Evolutionary conservation across 2,329 filamentous ascomycete species (phyloP), one percentile per base, ranked within the genome.

Genomic region (Fusarium acutatum): DNA sequence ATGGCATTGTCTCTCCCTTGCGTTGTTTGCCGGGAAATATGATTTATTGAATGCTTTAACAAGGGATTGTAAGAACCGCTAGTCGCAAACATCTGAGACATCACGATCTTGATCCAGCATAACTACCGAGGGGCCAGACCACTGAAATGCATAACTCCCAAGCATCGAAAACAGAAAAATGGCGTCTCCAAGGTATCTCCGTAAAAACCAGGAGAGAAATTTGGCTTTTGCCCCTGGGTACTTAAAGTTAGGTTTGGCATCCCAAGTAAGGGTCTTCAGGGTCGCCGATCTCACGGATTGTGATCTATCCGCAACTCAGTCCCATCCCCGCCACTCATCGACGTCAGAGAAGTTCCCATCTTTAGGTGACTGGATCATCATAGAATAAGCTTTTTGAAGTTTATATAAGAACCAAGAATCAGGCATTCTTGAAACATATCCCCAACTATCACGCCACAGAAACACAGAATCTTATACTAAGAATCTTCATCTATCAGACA

Each of bases 31-130:
- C 30, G 9, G 3, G 7, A 5, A 34, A 26, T 12, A n/a, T 35
- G 2, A 28, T 30, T 35, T 54, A 64, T 69, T 40, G 41, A 63
- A 69, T 63, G 32, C 15, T 30, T 66, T 11, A 22, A 22, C 32
- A n/a, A n/a, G n/a, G 35, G 44, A 30, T 43, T 20, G 50, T 24
- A 18, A 13, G 34, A 49, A 40, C 41, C 57, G 10, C 17, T 68
- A 68, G 49, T 56, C 43, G 41, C 41, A 47, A 56, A 20, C 57
- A 69, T 28, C 41, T 69, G 64, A 68, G 66, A 68, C 66, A 68
- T 35, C 28, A 13, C n/a, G 35, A 60, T 30, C 41, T 47, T 46
- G 46, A n/a, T 24, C 24, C 40, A 35, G 32, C 26, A 50, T 53
- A 28, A 40, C 18, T 12, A 49, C 47, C 26, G 20, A 22, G 26